These are phyloP conservation scores for Blastobotrys persicus DNA, from an alignment of 1,139 yeast genomes.

Conservation along the genomic window DNA sequence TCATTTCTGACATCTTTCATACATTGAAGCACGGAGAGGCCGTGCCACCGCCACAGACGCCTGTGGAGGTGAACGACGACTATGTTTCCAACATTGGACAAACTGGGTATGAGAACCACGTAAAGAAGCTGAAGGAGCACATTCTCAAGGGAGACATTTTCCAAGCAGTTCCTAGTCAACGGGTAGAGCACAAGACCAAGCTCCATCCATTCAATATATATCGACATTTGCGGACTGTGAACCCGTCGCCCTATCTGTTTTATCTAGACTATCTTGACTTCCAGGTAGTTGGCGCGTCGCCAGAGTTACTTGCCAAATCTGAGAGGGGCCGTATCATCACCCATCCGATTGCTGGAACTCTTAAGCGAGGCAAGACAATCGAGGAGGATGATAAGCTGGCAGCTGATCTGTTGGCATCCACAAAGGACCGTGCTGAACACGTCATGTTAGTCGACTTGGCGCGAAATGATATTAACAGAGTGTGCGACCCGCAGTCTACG, in stretches of 20 bases:
- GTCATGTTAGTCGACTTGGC: constrained; percentile 98
- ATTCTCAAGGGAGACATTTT: constrained; percentile 88
- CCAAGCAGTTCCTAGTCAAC: constrained; percentile 97
- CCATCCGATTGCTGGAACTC: constrained; percentile 97
- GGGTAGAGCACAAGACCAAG: constrained; percentile 92
- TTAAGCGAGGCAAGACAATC: constrained; percentile 80
- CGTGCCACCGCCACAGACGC: constrained; percentile 64
- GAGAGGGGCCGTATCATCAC: constrained; percentile 81
- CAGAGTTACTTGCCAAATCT: constrained; percentile 83
- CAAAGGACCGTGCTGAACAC: constrained; percentile 95
- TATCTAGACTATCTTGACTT: constrained; percentile 89
- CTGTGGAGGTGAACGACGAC: constrained; percentile 52
- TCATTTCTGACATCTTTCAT: constrained; percentile 57
- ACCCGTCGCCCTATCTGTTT: constrained; percentile 95
- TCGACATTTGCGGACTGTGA: constrained; percentile 89
- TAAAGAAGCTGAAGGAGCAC: constrained; percentile 68
- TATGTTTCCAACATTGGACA: constrained; percentile 90
- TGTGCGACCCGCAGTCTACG: constrained; percentile 84
- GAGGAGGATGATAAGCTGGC: constrained; percentile 92
- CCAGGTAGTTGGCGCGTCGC: constrained; percentile 96
- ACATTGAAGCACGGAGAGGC: constrained; percentile 47
- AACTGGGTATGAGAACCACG: constrained; percentile 86
- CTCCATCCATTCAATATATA: constrained; percentile 95
- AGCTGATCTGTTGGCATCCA: constrained; percentile 64
- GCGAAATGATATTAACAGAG: constrained; percentile 88